Percentiles rank a stretch among this genome's conserved stretches.
Evolutionary conservation across 805 yeast species (phyloP).

Genomic region (Brettanomyces sp.): DNA sequence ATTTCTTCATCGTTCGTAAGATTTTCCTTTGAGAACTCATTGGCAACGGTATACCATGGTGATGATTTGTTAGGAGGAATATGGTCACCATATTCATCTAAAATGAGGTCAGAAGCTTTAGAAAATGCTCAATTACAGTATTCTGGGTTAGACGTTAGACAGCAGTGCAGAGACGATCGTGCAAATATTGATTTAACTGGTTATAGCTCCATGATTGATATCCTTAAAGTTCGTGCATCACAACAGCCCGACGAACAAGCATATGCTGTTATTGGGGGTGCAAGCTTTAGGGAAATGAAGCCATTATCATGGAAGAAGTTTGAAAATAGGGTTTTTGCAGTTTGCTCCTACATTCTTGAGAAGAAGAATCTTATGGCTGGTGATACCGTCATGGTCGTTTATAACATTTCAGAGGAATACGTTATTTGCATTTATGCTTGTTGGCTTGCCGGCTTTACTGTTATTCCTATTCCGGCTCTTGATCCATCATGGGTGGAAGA

Average conservation of each 20-base stretch:
- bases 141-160: slow-evolving; percentile 74
- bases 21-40: slow-evolving; percentile 57
- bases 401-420: slow-evolving; percentile 80
- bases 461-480: slow-evolving; percentile 68
- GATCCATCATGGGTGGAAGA: slow-evolving; percentile 52
- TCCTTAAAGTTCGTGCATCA: slow-evolving; percentile 69
- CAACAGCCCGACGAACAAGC: slow-evolving; percentile 77
- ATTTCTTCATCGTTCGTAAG: slow-evolving; percentile 74
- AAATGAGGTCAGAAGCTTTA: slow-evolving; percentile 51
- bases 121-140: slow-evolving; percentile 62
- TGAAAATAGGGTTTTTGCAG: slow-evolving; percentile 67
- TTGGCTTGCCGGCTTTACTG: slow-evolving; percentile 66
- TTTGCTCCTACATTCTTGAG: slow-evolving; percentile 58
- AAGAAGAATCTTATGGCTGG: slow-evolving; percentile 61
- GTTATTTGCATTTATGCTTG: slow-evolving; percentile 81
- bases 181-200: slow-evolving; percentile 63
- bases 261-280: slow-evolving; percentile 34
- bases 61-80: slow-evolving; percentile 73
- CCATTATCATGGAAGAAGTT: slow-evolving; percentile 73
- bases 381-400: slow-evolving; percentile 69
- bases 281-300: slow-evolving; percentile 35
- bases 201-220: slow-evolving; percentile 60
- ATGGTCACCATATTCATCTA: slow-evolving; percentile 72
- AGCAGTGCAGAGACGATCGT: slow-evolving; percentile 67
- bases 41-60: slow-evolving; percentile 62